Conservation (phyloP, 805 yeast genomes). For the Ogataea nitratoaversa region DNA sequence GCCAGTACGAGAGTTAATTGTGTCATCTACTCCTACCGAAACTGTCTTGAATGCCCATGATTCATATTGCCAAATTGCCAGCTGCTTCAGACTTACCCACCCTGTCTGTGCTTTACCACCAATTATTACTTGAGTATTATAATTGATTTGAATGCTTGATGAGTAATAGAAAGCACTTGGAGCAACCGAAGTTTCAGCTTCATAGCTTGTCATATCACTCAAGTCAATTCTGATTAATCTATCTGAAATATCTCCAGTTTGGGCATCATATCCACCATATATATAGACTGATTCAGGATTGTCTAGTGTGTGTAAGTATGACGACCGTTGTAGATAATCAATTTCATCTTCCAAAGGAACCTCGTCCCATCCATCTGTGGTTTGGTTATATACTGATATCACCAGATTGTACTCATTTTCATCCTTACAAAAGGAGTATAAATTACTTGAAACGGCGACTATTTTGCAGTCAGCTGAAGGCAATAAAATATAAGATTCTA, state of each 20-base stretch:
- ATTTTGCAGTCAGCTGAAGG: constrained; percentile 24
- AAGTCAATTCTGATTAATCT: constrained; percentile 45
- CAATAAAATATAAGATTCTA: constrained; percentile 10
- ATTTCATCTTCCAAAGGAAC: constrained; percentile 13
- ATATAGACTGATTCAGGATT: constrained; percentile 41
- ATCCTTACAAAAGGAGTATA: constrained; percentile 24
- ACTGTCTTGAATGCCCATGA: constrained; percentile 60
- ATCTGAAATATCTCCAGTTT: constrained; percentile 28
- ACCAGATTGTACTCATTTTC: constrained; percentile 2
- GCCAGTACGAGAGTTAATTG: constrained; percentile 49
- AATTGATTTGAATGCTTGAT: constrained; percentile 37
- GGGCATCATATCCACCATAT: constrained; percentile 45
- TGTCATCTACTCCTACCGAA: constrained; percentile 27
- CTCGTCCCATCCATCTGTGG: constrained; percentile 20
- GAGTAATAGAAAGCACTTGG: constrained; percentile 58
- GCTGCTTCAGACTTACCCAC: constrained; percentile 70
- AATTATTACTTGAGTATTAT: constrained; percentile 47
- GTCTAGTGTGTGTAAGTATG: constrained; percentile 39
- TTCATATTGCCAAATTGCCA: constrained; percentile 67
- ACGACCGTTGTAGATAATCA: constrained; percentile 28
- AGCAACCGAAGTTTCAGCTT: constrained; percentile 44
- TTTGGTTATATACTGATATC: constrained; percentile 14
- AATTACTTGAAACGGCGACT: constrained; percentile 10
- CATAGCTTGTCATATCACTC: constrained; percentile 27
- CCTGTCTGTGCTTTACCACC: constrained; percentile 65